Evolutionary conservation across 1,284 basidiomycete species (phyloP).

Genomic region (Fistulinella cinereoalba): DNA sequence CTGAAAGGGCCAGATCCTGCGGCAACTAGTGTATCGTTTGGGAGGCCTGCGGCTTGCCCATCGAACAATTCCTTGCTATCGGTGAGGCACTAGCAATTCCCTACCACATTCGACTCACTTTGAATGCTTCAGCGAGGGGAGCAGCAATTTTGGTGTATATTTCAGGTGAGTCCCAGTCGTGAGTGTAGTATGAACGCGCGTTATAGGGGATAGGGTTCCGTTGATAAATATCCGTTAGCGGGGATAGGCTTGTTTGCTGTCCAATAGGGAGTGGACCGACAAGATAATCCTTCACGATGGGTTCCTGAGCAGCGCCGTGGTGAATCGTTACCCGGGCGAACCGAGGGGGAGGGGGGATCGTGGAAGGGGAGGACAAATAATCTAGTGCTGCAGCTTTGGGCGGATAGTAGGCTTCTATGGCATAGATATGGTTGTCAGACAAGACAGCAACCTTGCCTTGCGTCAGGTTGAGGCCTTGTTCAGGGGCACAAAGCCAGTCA

Average conservation of each 20-base stretch:
- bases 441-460: slow-evolving; percentile 27
- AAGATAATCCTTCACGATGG: slow-evolving; percentile 50
- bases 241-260: slow-evolving; percentile 35
- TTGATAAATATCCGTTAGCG: slow-evolving; percentile 52
- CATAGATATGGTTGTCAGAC: slow-evolving; percentile 49
- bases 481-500: slow-evolving; percentile 45
- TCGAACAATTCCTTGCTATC: slow-evolving; percentile 42
- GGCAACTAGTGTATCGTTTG: slow-evolving; percentile 48
- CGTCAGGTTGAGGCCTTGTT: slow-evolving; percentile 49
- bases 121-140: slow-evolving; percentile 37
- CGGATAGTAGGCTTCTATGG: slow-evolving; percentile 51
- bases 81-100: slow-evolving; percentile 9
- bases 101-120: slow-evolving; percentile 31
- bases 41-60: slow-evolving; percentile 30
- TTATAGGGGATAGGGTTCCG: slow-evolving; percentile 50
- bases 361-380: slow-evolving; percentile 41
- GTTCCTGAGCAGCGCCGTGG: slow-evolving; percentile 44
- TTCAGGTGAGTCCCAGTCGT: slow-evolving; percentile 35
- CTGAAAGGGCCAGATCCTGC: slow-evolving; percentile 50
- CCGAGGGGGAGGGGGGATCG: slow-evolving; percentile 30
- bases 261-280: slow-evolving; percentile 55
- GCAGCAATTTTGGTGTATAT: slow-evolving; percentile 34
- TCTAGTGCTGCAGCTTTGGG: slow-evolving; percentile 48
- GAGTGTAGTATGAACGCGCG: slow-evolving; percentile 41
- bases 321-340: slow-evolving; percentile 52